These are phyloP conservation scores for Massarina eburnea DNA, from an alignment of 2,329 filamentous ascomycete genomes.

Conservation along the genomic window DNA sequence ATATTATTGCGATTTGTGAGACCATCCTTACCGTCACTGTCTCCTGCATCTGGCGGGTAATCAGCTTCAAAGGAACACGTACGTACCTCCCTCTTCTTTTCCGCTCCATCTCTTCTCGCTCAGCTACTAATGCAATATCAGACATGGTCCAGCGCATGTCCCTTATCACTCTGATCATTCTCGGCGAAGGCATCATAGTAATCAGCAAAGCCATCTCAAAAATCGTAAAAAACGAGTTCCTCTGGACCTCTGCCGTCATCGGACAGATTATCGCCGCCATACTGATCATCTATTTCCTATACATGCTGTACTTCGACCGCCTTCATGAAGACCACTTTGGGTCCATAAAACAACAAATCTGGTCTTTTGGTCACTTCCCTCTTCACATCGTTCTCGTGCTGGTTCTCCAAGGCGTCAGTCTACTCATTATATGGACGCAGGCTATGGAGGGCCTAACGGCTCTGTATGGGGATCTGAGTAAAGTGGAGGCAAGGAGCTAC, in stretches of 20 bases:
- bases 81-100: not conserved
- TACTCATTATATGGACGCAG: slow-evolving; percentile 37
- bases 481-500: slow-evolving; percentile 5
- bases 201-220: slow-evolving; percentile 37
- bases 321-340: slow-evolving; percentile 35
- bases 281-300: slow-evolving; percentile 39
- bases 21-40: slow-evolving; percentile 33
- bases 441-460: slow-evolving; percentile 23
- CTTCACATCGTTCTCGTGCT: slow-evolving; percentile 32
- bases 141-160: slow-evolving; percentile 41
- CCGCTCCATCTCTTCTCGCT: no score
- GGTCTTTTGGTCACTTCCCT: slow-evolving; percentile 35
- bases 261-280: slow-evolving; percentile 36
- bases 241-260: slow-evolving; percentile 29
- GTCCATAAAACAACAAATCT: slow-evolving; percentile 36
- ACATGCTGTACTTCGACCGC: slow-evolving; percentile 40
- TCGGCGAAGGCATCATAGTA: slow-evolving; percentile 44
- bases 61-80: slow-evolving; percentile 42
- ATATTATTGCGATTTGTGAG: slow-evolving; percentile 45
- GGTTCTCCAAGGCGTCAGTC: slow-evolving; percentile 34
- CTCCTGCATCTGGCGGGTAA: slow-evolving; percentile 34
- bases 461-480: slow-evolving; percentile 7
- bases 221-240: slow-evolving; percentile 37
- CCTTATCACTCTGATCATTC: slow-evolving; percentile 43
- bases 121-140: not conserved